Conservation (phyloP, 2,329 filamentous ascomycete species). For the Trichoderma brevicompactum region DNA sequence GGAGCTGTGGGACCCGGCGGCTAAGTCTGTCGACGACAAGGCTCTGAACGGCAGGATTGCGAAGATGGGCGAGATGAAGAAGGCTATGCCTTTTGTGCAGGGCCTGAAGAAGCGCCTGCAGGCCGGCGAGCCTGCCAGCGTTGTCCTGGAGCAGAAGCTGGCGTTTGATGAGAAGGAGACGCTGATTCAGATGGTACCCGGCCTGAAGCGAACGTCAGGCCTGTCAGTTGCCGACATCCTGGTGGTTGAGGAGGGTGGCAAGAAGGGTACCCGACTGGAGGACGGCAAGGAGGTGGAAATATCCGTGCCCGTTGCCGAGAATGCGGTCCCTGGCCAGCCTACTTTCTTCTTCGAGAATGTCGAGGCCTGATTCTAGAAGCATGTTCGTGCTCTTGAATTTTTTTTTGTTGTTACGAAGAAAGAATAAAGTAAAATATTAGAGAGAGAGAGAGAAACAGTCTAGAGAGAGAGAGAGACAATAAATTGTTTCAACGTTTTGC, state of each 20-base stretch:
- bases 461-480: conserved; percentile 24
- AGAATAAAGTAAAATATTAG: conserved; percentile 1
- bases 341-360: conserved; percentile 87
- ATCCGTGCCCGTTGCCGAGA: conserved; percentile 64
- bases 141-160: conserved; percentile 81
- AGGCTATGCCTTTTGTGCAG: conserved; percentile 97
- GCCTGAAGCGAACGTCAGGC: conserved; percentile 74
- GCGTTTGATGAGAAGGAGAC: conserved; percentile 82
- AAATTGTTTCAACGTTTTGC: conserved; percentile 1
- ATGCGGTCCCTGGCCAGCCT: conserved; percentile 79
- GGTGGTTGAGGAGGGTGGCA: conserved; percentile 70
- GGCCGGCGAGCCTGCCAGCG: conserved; percentile 65
- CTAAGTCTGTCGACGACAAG: conserved; percentile 75
- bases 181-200: conserved; percentile 76
- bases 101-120: conserved; percentile 80
- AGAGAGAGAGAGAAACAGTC: neutral
- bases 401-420: conserved; percentile 3
- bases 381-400: neutral
- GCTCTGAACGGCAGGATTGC: conserved; percentile 75
- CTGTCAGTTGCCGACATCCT: conserved; percentile 74
- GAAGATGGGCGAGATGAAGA: conserved; percentile 91
- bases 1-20: conserved; percentile 66
- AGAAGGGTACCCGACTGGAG: conserved; percentile 62
- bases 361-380: conserved; percentile 43
- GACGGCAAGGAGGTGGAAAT: conserved; percentile 60